phyloP scores from a whole-genome alignment of 306 rosid genomes.

The Chamaecrista fasciculata region DNA sequence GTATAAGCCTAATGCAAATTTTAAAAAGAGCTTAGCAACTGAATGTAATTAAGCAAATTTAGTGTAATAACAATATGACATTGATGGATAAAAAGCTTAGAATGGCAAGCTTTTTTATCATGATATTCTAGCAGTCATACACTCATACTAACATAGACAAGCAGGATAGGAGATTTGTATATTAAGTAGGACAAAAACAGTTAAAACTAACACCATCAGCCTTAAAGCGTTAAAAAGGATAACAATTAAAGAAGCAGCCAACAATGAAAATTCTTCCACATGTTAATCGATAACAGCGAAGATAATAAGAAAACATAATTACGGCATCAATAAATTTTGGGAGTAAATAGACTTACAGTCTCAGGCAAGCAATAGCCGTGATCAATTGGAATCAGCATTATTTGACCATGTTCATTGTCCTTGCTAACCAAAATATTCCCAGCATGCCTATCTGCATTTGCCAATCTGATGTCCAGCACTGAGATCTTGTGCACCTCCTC shows the following conservation, averaged over 20 bases:
- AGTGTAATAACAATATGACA: neutral
- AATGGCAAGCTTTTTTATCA: neutral
- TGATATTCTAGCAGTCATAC: neutral
- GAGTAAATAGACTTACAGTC: slow-evolving; percentile 41
- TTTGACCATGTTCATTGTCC: slow-evolving; percentile 37
- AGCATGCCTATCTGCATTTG: slow-evolving; percentile 66
- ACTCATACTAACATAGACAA: slow-evolving; percentile 4
- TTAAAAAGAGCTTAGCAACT: neutral
- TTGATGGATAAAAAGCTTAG: neutral
- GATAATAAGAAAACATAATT: neutral
- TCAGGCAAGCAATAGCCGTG: slow-evolving; percentile 66
- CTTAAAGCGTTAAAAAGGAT: too few relatives aligned
- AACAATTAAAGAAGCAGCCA: neutral
- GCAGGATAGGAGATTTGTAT: slow-evolving; percentile 1
- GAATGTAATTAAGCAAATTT: neutral
- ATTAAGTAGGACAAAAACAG: neutral
- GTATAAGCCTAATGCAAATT: slow-evolving; percentile 18
- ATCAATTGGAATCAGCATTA: slow-evolving; percentile 59
- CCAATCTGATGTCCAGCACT: slow-evolving; percentile 65
- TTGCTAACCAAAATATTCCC: slow-evolving; percentile 57
- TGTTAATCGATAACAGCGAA: neutral
- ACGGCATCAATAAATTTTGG: neutral
- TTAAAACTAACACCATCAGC: slow-evolving; percentile 8
- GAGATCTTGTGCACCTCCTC: slow-evolving; percentile 66
- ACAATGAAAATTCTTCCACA: neutral